Base-by-base conservation (phyloP, 495 filamentous ascomycete genomes). In the Xylaria curta region DNA sequence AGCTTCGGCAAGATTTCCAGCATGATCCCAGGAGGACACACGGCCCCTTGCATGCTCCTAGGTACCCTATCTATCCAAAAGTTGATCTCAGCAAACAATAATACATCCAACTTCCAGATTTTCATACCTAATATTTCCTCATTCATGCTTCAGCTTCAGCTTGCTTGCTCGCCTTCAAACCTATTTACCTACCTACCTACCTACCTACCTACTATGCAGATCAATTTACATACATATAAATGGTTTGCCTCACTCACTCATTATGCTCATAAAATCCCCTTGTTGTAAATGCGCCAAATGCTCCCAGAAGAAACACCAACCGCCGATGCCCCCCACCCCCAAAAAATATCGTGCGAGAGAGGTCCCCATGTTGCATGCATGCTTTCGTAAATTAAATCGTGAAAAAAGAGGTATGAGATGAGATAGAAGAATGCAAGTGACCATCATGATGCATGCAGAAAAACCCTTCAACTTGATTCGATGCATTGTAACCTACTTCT, bases 201-300 rank as follows among this genome's bases (percentile, higher is more conserved):
- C 33, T 38, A 38, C 36, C 8, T 38, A 38, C 28, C 28, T 31
- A 31, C 28, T 31, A 62, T 62, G 46, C 28, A 47, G 46, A 40
- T 47, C 69, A 59, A 66, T 58, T 47, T 59, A 47, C 49, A 65
- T 54, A 40, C 53, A n/a, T n/a, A n/a, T n/a, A n/a, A 19, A 4
- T 24, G 21, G 28, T 56, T 62, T 54, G n/a, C 46, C 51, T 54
- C n/a, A n/a, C n/a, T n/a, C n/a, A n/a, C n/a, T n/a, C 69, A 71
- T 71, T 53, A 71, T 56, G 61, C 61, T 71, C 69, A 31, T 71
- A 38, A 70, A 24, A 24, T 24, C 28, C 53, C 51, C n/a, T 62
- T n/a, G n/a, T n/a, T 31, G 26, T 53, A 66, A 59, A 71, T 71
- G 69, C 69, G 69, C 69, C 69, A 59, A 51, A 71, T 71, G 69